phyloP scores from a whole-genome alignment of 768 basidiomycete species.

The Myochromella boudieri region DNA sequence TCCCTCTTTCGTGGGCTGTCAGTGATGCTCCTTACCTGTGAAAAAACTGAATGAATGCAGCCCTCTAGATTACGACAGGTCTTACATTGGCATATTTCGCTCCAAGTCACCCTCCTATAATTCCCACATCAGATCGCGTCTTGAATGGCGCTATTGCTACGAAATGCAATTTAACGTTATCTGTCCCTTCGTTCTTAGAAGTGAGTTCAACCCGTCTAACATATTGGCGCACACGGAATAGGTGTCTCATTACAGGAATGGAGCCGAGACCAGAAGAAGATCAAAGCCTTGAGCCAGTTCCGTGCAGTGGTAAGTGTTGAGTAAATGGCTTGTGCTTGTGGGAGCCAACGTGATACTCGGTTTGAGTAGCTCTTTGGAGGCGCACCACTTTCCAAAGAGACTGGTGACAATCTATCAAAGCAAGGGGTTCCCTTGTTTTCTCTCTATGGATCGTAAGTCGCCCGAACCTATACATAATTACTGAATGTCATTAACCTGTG shows the following conservation, averaged over 20 bases:
- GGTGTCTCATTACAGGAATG: conserved; percentile 10
- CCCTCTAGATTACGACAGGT: conserved; percentile 13
- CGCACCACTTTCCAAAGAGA: conserved; percentile 17
- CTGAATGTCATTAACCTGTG: too few species aligned
- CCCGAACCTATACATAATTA: too few species aligned
- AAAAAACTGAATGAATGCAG: background rate
- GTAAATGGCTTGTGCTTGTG: background rate
- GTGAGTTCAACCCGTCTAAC: conserved; percentile 2
- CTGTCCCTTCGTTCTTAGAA: conserved; percentile 23
- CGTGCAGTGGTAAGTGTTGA: conserved; percentile 14
- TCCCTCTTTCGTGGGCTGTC: conserved; percentile 19
- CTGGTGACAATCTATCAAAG: conserved; percentile 14
- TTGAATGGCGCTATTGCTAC: conserved; percentile 18
- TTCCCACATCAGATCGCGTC: conserved; percentile 23
- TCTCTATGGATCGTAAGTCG: conserved; percentile 20
- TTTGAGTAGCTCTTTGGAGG: conserved; percentile 17
- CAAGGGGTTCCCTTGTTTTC: conserved; percentile 16
- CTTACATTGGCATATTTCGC: conserved; percentile 14
- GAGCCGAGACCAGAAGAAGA: conserved; percentile 6
- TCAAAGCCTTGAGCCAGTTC: conserved; percentile 7
- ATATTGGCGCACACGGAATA: background rate
- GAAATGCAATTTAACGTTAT: conserved; percentile 19
- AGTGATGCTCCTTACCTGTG: background rate
- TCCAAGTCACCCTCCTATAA: conserved; percentile 15
- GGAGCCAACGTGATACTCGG: background rate